Conservation (phyloP, 2,329 filamentous ascomycete species). For the Chaetothyriales sp. region DNA sequence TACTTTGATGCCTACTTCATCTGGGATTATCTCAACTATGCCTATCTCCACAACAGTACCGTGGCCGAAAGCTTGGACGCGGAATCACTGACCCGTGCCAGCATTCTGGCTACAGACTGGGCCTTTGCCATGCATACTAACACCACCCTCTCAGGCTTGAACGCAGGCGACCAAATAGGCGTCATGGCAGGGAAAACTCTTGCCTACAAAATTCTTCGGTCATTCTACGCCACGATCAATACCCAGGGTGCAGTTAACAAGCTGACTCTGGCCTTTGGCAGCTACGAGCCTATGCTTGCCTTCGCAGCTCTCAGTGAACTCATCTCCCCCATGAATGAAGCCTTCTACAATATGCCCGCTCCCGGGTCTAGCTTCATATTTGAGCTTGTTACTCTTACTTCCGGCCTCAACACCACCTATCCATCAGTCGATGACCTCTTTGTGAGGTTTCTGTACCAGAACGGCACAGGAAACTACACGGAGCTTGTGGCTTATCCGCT, state of each 20-base stretch:
- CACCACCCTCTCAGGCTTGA: slow-evolving; percentile 8
- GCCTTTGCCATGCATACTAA: slow-evolving; percentile 32
- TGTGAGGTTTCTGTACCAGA: slow-evolving; percentile 43
- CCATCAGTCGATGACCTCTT: slow-evolving; percentile 32
- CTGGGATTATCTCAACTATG: slow-evolving; percentile 42
- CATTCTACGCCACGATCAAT: slow-evolving; percentile 26
- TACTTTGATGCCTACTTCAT: slow-evolving; percentile 40
- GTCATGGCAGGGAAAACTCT: slow-evolving; percentile 31
- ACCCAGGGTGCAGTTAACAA: slow-evolving; percentile 26
- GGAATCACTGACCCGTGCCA: slow-evolving; percentile 18
- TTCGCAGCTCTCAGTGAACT: slow-evolving; percentile 34
- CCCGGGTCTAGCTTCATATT: slow-evolving; percentile 36
- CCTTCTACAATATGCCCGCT: slow-evolving; percentile 36
- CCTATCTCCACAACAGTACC: slow-evolving; percentile 36
- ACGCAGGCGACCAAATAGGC: slow-evolving; percentile 19
- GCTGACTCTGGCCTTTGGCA: slow-evolving; percentile 35
- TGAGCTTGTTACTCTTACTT: slow-evolving; percentile 35
- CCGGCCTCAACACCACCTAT: slow-evolving; percentile 22
- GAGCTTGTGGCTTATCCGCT: slow-evolving; percentile 32
- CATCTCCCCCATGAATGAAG: slow-evolving; percentile 22
- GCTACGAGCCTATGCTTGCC: slow-evolving; percentile 35
- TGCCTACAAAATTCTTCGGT: slow-evolving; percentile 24
- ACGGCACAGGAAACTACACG: slow-evolving; percentile 32
- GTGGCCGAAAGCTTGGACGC: slow-evolving; percentile 21
- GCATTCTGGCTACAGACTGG: slow-evolving; percentile 34